A percentile compares a stretch with the other conserved stretches of the same genome.
Evolutionary conservation across 2,329 filamentous ascomycete genomes (phyloP).

Genomic region (Cordyceps cateniannulata): DNA sequence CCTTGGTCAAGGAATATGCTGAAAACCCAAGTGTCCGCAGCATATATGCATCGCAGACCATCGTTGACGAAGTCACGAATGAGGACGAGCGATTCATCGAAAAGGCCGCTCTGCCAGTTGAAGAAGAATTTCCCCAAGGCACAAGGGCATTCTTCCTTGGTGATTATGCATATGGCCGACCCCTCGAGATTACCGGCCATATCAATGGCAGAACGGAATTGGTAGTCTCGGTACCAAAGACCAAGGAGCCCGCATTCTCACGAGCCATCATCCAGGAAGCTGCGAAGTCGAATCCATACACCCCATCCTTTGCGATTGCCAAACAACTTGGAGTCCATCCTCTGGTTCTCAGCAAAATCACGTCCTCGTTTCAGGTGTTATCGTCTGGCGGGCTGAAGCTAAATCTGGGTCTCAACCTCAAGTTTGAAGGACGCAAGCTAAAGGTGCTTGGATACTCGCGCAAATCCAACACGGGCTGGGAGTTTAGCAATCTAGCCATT

Average conservation of each 20-base stretch:
- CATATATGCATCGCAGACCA: constrained; percentile 82
- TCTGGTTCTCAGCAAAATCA: constrained; percentile 89
- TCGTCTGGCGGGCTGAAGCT: constrained; percentile 72
- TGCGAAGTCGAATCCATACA: constrained; percentile 67
- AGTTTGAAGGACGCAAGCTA: constrained; percentile 91
- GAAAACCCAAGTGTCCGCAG: constrained; percentile 78
- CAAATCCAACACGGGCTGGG: constrained; percentile 82
- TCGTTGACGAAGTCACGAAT: constrained; percentile 85
- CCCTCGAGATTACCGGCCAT: constrained; percentile 75
- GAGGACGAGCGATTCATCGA: constrained; percentile 93
- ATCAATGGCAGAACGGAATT: constrained; percentile 69
- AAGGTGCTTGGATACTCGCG: constrained; percentile 95
- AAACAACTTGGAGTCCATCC: constrained; percentile 75
- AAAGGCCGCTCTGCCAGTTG: constrained; percentile 76
- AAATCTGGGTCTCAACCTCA: constrained; percentile 90
- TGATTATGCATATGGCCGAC: constrained; percentile 86
- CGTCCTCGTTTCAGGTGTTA: constrained; percentile 82
- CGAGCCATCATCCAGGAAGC: constrained; percentile 64
- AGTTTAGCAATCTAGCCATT: constrained; percentile 83
- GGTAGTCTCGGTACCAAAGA: constrained; percentile 65
- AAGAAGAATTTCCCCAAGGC: constrained; percentile 81
- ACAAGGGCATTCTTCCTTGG: constrained; percentile 89
- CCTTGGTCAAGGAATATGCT: constrained; percentile 87
- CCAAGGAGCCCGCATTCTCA: constrained; percentile 75
- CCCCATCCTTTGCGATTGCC: constrained; percentile 83